A percentile compares a stretch with the other conserved stretches of the same genome.
Evolutionary conservation across 805 yeast species (phyloP).

Genomic region (Ogataea nakhonphanomensis): DNA sequence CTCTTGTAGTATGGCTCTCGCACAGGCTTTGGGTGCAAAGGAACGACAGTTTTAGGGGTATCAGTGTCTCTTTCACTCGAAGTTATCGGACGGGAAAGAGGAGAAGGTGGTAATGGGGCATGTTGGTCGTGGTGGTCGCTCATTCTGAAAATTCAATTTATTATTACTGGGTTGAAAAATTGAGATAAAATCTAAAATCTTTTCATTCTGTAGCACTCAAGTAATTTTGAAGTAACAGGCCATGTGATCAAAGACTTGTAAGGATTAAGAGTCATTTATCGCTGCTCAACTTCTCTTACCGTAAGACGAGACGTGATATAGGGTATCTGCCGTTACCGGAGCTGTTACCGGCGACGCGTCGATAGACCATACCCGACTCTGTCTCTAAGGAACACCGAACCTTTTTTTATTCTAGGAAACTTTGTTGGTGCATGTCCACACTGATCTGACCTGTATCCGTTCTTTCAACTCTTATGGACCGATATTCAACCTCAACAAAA

Average conservation of each 20-base stretch:
- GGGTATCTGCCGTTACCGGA: not conserved
- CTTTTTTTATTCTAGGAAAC: not conserved
- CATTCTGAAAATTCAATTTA: not conserved
- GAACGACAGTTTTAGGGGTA: constrained; percentile 6
- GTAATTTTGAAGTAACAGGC: too few relatives aligned
- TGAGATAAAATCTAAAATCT: not conserved
- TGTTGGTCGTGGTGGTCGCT: constrained; percentile 7
- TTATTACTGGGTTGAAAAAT: constrained; percentile 6
- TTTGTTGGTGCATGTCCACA: not conserved
- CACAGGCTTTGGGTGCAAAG: constrained; percentile 29
- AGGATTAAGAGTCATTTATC: too few relatives aligned
- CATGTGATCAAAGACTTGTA: too few relatives aligned
- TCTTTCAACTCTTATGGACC: not conserved
- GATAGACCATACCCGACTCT: constrained; percentile 1
- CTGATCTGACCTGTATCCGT: not conserved
- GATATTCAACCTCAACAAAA: not conserved
- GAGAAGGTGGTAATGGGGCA: constrained; percentile 20
- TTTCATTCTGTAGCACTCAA: not conserved
- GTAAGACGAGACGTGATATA: too few relatives aligned
- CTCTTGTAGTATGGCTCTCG: constrained; percentile 35
- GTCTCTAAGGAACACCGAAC: not conserved
- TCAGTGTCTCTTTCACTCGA: constrained; percentile 8
- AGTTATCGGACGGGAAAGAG: constrained; percentile 23
- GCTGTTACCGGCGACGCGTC: constrained; percentile 3
- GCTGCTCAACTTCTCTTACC: too few relatives aligned